Evolutionary conservation across 2,329 filamentous ascomycete species (phyloP), one percentile per base, ranked within the genome.

Genomic region (Pseudogymnoascus sp.): DNA sequence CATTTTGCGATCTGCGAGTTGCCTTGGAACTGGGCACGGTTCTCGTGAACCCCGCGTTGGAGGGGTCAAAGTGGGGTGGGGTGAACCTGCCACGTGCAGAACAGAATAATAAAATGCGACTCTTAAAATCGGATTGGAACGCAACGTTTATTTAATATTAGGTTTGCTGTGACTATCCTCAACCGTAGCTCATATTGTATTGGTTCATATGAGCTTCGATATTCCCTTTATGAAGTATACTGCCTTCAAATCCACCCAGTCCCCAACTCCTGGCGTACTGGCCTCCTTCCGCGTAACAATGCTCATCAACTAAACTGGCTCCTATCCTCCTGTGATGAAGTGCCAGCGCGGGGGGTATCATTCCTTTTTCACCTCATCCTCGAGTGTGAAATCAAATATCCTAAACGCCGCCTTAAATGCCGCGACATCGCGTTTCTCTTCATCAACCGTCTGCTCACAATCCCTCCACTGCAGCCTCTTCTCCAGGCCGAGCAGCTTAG

Each of bases 401-500:
- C 90, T 87, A 72, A 96, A 99, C 0, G 88, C 87, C 68, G 83
- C 80, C 70, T 93, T 92, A 76, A 97, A 96, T 9, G 83, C 84
- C 62, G 86, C 83, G 1, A 88, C 90, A 74, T 97, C 93, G 50
- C 80, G 80, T 63, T 83, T 86, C 78, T 97, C 95, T 68, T 96
- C 91, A 10, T 84, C 84, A 64, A 87, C 80, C 0, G 84, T 83
- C 77, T 97, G 93, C 33, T 81, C 83, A 68, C 91, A 93, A 69
- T 96, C 89, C 74, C 87, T 87, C 95, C 95, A 99, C 68, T 91
- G 81, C 62, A 88, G 78, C n/a, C 95, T 82, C 50, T 84, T 78
- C 74, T 97, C 91, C 53, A 97, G 77, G 2, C 86, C 85, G 61
- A 99, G 79, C 61, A 99, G 78, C 76, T 96, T 97, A 1, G 91